Percentiles rank a stretch among this genome's conserved stretches.
These are phyloP conservation scores for Euphorbia peplus DNA, from an alignment of 345 rosid species.

Conservation along the genomic window DNA sequence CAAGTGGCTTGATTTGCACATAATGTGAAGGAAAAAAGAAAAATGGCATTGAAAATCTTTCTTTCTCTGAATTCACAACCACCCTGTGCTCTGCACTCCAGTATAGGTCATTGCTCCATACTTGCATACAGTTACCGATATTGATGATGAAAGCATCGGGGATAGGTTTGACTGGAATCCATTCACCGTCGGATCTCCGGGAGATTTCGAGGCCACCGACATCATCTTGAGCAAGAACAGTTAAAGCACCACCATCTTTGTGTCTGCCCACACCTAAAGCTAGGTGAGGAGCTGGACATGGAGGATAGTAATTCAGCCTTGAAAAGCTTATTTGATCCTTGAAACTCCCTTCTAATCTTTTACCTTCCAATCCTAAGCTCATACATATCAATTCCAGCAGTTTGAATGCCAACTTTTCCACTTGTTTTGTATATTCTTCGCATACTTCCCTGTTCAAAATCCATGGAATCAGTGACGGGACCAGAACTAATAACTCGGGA, in stretches of 20 bases:
- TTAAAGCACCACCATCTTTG: conserved; percentile 74
- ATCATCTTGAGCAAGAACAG: conserved; percentile 68
- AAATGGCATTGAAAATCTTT: conserved; percentile 59
- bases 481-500: too few relatives aligned
- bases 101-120: conserved; percentile 65
- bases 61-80: conserved; percentile 51
- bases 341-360: conserved; percentile 50
- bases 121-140: conserved; percentile 65
- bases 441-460: conserved; percentile 52
- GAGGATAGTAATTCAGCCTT: conserved; percentile 72
- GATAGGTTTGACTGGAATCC: conserved; percentile 59
- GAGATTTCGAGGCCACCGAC: conserved; percentile 80
- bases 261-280: conserved; percentile 89
- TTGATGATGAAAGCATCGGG: conserved; percentile 65
- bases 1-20: conserved; percentile 48
- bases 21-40: conserved; percentile 56
- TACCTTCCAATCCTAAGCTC: conserved; percentile 60
- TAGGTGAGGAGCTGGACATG: conserved; percentile 74
- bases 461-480: too few relatives aligned
- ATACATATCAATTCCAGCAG: conserved; percentile 58
- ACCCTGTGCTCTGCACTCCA: conserved; percentile 78
- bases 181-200: conserved; percentile 65
- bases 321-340: conserved; percentile 58
- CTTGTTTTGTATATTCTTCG: conserved; percentile 60
- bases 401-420: conserved; percentile 59